Evolutionary conservation across 2,329 filamentous ascomycete species (phyloP), one percentile per base, ranked within the genome.

Genomic region (Cercospora zeina): DNA sequence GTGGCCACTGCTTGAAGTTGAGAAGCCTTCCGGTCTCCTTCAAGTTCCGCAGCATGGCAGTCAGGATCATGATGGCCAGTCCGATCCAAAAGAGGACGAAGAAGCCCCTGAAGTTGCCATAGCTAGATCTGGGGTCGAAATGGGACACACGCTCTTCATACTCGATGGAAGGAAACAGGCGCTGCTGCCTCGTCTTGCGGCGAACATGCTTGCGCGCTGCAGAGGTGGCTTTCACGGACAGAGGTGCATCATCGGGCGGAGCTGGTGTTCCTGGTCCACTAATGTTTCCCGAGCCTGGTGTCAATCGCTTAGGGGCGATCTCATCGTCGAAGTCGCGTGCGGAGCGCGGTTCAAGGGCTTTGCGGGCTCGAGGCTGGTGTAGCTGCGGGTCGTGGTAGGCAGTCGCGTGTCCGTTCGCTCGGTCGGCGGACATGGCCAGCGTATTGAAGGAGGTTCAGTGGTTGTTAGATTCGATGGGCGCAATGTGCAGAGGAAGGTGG

Each of bases 1-100:
- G 80, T 58, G 83, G 84, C 91, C 93, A 97, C 68, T 97, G 96
- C 75, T 90, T 83, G 55, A 96, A 86, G 71, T 89, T 86, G 70
- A 97, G 80, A 14, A 93, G 90, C 73, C 89, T 90, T 21, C 95
- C 95, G 0, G 91, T 97, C 74, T 97, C 95, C 76, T 93, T 96
- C 73, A 95, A 86, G 76, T 96, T 97, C 71, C 93, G 87, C 72
- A 97, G 78, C 81, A 92, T 91, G n/a, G 90, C 90, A 2, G 93
- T 97, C 65, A 96, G 88, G 71, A 93, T 91, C 93, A 99, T 96
- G 76, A 99, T 96, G 69, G 90, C 91, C 63, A 99, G 82, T 9
- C 91, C 91, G 67, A 99, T 93, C 95, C 95, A 99, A 79, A 99
- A 99, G 37, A 99, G 85, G 58, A 95, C 91, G 79, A 97, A 99